Conservation (phyloP, 148 eudicot species). For the Diospyros lotus region DNA sequence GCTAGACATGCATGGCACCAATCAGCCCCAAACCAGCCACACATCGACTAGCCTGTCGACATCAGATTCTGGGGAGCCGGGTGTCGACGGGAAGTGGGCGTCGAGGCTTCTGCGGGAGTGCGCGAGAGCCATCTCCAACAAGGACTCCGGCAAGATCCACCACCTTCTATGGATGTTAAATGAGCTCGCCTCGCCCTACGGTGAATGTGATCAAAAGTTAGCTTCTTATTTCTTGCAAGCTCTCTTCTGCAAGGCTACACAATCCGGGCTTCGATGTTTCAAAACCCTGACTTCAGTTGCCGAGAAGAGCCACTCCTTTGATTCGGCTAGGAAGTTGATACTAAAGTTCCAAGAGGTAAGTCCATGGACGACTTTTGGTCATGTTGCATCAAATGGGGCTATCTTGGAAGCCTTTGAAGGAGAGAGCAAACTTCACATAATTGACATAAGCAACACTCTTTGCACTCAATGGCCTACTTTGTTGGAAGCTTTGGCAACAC, state of each 20-base stretch:
- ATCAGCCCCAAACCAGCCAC: constrained; percentile 23
- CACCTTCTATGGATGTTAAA: constrained; percentile 52
- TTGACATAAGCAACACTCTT: constrained; percentile 46
- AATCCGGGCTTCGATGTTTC: constrained; percentile 39
- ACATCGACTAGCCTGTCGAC: constrained; percentile 22
- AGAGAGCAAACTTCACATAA: constrained; percentile 40
- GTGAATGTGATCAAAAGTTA: constrained; percentile 48
- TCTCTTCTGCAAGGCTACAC: constrained; percentile 43
- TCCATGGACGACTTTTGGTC: constrained; percentile 59
- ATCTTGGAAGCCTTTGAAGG: constrained; percentile 50
- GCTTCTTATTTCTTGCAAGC: constrained; percentile 54
- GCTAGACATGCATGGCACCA: constrained; percentile 20
- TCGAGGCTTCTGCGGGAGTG: constrained; percentile 35
- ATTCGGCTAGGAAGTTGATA: constrained; percentile 38
- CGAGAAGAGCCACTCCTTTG: constrained; percentile 40
- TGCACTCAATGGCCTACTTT: constrained; percentile 62
- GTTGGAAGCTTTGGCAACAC: constrained; percentile 51
- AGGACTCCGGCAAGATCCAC: constrained; percentile 40
- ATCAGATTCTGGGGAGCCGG: constrained; percentile 18
- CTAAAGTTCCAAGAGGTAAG: constrained; percentile 50
- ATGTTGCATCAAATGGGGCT: constrained; percentile 54
- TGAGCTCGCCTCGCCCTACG: constrained; percentile 52
- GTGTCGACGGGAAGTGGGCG: constrained; percentile 35
- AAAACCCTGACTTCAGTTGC: constrained; percentile 36
- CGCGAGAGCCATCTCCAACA: constrained; percentile 36